A percentile compares a stretch with the other conserved stretches of the same genome.
These are phyloP conservation scores for Mycena crocata DNA, from an alignment of 768 basidiomycete species.

Conservation along the genomic window DNA sequence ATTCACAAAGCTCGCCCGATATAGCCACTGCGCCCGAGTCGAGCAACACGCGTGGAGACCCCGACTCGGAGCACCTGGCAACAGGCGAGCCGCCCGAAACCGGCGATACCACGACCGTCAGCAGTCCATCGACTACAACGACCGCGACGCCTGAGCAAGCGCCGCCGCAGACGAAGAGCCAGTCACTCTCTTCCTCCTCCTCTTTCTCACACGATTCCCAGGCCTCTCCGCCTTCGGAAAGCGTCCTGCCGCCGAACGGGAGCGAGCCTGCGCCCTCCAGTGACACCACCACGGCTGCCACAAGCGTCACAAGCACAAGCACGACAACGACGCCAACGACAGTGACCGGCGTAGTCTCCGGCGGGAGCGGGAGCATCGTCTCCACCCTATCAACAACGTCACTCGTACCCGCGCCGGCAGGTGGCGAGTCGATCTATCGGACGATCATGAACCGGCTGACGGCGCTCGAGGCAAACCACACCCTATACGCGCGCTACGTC, in stretches of 20 bases:
- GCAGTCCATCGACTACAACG: neutral
- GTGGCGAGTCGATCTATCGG: constrained; percentile 94
- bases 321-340: no score
- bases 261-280: neutral
- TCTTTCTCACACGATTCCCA: neutral
- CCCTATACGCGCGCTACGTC: constrained; percentile 78
- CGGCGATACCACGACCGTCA: neutral
- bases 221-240: neutral
- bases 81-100: constrained; percentile 2
- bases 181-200: neutral
- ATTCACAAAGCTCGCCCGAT: neutral
- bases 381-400: constrained; percentile 33
- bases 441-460: constrained; percentile 95
- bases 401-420: constrained; percentile 40
- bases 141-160: neutral
- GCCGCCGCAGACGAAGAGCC: neutral
- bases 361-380: constrained; percentile 12
- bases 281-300: neutral
- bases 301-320: no score
- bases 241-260: neutral
- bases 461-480: constrained; percentile 88
- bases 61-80: neutral
- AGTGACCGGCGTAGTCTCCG: neutral
- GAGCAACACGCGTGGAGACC: neutral
- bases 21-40: neutral